Conservation (phyloP, 805 yeast species). For the Pichia phayaonensis region DNA sequence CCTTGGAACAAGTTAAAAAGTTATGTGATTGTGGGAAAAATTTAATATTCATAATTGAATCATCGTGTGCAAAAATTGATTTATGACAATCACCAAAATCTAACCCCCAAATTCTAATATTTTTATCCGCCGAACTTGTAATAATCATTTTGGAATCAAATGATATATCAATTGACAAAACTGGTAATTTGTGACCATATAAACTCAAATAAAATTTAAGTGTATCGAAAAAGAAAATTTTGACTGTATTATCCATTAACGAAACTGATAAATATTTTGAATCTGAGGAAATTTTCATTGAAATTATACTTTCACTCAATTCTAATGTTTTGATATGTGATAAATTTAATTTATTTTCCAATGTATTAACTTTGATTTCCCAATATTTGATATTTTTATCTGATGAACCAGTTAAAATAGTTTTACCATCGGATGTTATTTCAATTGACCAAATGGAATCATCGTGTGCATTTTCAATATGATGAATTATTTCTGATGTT, state of each 20-base stretch:
- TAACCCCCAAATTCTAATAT: conserved; percentile 96
- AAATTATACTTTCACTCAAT: conserved; percentile 74
- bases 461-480: conserved; percentile 67
- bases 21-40: conserved; percentile 83
- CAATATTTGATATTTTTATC: conserved; percentile 88
- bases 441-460: conserved; percentile 86
- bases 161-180: conserved; percentile 85
- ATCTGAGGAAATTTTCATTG: conserved; percentile 77
- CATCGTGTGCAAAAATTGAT: conserved; percentile 95
- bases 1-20: conserved; percentile 86
- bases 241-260: conserved; percentile 87
- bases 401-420: conserved; percentile 86
- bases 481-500: conserved; percentile 63
- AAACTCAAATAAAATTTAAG: conserved; percentile 81
- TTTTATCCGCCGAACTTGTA: conserved; percentile 95
- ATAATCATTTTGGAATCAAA: conserved; percentile 79
- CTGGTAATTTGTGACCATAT: conserved; percentile 96
- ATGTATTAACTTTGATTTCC: conserved; percentile 72
- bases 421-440: conserved; percentile 75
- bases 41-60: conserved; percentile 81
- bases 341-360: conserved; percentile 44
- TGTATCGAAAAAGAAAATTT: conserved; percentile 82
- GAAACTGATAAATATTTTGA: conserved; percentile 73
- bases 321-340: conserved; percentile 77
- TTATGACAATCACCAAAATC: conserved; percentile 99